Conservation (phyloP, 345 rosid species). For the Gossypium rotundifolium region DNA sequence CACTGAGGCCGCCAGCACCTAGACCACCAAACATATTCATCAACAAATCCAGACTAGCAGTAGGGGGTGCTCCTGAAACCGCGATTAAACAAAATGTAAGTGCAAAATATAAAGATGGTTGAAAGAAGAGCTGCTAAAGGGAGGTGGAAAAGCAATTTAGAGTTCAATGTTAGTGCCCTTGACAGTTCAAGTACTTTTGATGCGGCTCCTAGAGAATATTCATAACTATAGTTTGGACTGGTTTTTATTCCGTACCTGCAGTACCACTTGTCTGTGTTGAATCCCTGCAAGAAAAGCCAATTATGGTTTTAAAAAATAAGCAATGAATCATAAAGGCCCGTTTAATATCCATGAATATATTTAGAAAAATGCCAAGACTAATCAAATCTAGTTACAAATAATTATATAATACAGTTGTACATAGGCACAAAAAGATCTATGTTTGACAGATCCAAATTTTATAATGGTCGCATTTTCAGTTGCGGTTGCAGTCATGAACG, state of each 20-base stretch:
- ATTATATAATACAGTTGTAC: no score
- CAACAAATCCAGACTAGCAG: slow-evolving; percentile 52
- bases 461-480: no score
- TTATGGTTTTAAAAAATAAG: neutral
- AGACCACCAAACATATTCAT: slow-evolving; percentile 92
- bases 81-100: neutral
- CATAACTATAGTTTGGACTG: slow-evolving; percentile 1
- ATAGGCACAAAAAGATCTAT: no score
- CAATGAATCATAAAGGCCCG: neutral
- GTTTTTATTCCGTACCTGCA: slow-evolving; percentile 33
- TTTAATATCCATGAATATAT: neutral
- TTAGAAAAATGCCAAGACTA: neutral
- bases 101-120: neutral
- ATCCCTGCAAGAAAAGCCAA: slow-evolving; percentile 36
- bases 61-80: slow-evolving; percentile 35
- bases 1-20: slow-evolving; percentile 65
- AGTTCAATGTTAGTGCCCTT: neutral
- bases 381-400: no score
- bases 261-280: slow-evolving; percentile 44
- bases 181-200: neutral
- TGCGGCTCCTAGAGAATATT: neutral
- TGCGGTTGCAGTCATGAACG: no score
- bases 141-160: neutral
- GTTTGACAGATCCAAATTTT: no score
- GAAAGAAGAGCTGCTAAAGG: neutral